These are phyloP conservation scores for Chloromonas sp. DNA, from an alignment of 163 green algal species.

Conservation along the genomic window DNA sequence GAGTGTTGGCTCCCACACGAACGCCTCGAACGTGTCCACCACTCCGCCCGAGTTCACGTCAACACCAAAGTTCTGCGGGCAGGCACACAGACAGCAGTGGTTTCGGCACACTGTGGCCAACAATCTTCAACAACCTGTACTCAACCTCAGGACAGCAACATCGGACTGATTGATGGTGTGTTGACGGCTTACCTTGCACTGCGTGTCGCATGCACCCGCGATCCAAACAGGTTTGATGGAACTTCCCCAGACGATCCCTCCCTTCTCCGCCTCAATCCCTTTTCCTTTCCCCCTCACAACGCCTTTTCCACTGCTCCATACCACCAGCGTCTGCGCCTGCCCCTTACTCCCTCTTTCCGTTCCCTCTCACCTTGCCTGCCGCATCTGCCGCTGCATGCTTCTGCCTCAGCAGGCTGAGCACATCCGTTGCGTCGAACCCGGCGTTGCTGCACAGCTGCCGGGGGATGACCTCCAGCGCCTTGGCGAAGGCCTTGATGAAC, in stretches of 20 bases:
- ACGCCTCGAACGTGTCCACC: conserved; percentile 86
- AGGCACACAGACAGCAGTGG: not conserved
- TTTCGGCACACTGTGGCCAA: too few species aligned
- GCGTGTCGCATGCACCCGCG: too few species aligned
- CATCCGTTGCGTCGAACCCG: conserved; percentile 94
- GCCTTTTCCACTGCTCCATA: too few species aligned
- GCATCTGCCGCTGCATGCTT: conserved; percentile 81
- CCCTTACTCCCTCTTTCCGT: too few species aligned
- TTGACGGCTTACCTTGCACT: not conserved
- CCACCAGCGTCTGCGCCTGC: too few species aligned
- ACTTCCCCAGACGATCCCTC: too few species aligned
- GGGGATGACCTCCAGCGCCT: conserved; percentile 92
- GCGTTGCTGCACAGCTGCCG: conserved; percentile 95
- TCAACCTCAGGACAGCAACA: not conserved
- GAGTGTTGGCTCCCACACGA: conserved; percentile 94
- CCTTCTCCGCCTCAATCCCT: too few species aligned
- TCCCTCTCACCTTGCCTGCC: conserved; percentile 49
- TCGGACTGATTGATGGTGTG: conserved; percentile 1
- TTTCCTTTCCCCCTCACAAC: too few species aligned
- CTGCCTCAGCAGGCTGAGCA: conserved; percentile 94
- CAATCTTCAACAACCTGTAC: not conserved
- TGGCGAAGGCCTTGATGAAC: conserved; percentile 92
- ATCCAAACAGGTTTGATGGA: too few species aligned
- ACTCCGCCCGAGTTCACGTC: conserved; percentile 87
- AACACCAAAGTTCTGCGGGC: conserved; percentile 63